Conservation (phyloP, 1,284 basidiomycete genomes). For the Sphagnurus paluster region DNA sequence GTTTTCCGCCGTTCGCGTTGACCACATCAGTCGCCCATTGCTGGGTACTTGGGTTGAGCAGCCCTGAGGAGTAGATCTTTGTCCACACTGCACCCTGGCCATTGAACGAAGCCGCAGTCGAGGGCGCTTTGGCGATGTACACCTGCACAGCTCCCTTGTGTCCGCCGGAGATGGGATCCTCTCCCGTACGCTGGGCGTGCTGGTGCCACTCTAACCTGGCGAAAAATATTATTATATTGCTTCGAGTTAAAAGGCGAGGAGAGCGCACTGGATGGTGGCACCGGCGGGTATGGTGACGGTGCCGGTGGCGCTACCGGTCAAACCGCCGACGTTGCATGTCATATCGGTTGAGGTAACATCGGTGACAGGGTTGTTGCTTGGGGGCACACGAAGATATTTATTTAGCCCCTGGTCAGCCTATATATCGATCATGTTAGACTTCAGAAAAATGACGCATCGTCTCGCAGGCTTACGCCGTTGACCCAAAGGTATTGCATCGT, state of each 20-base stretch:
- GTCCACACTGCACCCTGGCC: conserved; percentile 53
- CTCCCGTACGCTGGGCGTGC: conserved; percentile 48
- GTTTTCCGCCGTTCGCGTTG: conserved; percentile 45
- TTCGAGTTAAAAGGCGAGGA: conserved; percentile 27
- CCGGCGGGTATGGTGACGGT: conserved; percentile 46
- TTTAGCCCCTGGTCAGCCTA: conserved; percentile 47
- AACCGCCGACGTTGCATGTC: conserved; percentile 50
- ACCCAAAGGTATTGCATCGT: conserved; percentile 54
- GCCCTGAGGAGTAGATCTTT: conserved; percentile 50
- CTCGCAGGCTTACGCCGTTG: conserved; percentile 35
- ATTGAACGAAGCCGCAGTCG: conserved; percentile 43
- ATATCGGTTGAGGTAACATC: conserved; percentile 50
- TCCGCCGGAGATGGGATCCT: conserved; percentile 51
- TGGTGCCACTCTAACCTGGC: conserved; percentile 36
- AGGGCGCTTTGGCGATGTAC: conserved; percentile 50
- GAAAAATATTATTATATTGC: background rate
- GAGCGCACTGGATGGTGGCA: conserved; percentile 35
- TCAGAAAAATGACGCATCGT: background rate
- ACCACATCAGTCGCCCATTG: conserved; percentile 50
- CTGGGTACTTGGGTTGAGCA: conserved; percentile 33
- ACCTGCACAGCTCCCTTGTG: conserved; percentile 54
- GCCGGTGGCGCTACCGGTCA: conserved; percentile 37
- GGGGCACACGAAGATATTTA: conserved; percentile 43
- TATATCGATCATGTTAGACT: background rate
- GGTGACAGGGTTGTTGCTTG: conserved; percentile 54